A percentile compares a stretch with the other conserved stretches of the same genome.
phyloP scores from a whole-genome alignment of 768 basidiomycete species.

The Serendipita indica region DNA sequence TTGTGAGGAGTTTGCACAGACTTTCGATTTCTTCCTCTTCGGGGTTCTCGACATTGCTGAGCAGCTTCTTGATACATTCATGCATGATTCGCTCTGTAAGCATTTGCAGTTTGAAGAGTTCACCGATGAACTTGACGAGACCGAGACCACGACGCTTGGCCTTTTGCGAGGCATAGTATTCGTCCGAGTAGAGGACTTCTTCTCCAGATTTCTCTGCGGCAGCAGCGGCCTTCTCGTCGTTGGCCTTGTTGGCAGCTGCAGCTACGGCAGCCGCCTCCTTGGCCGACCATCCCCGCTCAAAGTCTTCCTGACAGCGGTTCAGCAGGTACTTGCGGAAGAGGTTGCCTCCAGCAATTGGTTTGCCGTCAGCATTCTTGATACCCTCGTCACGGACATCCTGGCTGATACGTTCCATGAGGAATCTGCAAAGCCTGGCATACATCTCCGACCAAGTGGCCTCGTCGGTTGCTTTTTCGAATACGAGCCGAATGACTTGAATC shows the following conservation, averaged over 20 bases:
- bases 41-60: constrained; percentile 85
- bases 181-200: constrained; percentile 77
- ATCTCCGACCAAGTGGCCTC: constrained; percentile 93
- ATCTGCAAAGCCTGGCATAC: constrained; percentile 89
- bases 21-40: constrained; percentile 98
- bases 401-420: constrained; percentile 91
- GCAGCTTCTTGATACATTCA: constrained; percentile 91
- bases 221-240: constrained; percentile 66
- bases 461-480: constrained; percentile 96
- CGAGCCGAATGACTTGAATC: constrained; percentile 88
- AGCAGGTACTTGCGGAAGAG: constrained; percentile 95
- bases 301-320: constrained; percentile 94
- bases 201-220: constrained; percentile 47
- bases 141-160: constrained; percentile 95
- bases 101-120: constrained; percentile 98
- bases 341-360: constrained; percentile 82
- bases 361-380: constrained; percentile 65
- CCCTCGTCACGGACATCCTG: constrained; percentile 78
- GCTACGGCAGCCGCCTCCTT: constrained; percentile 79
- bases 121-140: constrained; percentile 95
- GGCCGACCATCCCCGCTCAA: constrained; percentile 87
- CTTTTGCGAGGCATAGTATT: constrained; percentile 92
- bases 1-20: constrained; percentile 80
- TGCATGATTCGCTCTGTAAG: constrained; percentile 96
- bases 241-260: constrained; percentile 69